These are phyloP conservation scores for Leccinum truebloodii DNA, from an alignment of 768 basidiomycete species.

Conservation along the genomic window DNA sequence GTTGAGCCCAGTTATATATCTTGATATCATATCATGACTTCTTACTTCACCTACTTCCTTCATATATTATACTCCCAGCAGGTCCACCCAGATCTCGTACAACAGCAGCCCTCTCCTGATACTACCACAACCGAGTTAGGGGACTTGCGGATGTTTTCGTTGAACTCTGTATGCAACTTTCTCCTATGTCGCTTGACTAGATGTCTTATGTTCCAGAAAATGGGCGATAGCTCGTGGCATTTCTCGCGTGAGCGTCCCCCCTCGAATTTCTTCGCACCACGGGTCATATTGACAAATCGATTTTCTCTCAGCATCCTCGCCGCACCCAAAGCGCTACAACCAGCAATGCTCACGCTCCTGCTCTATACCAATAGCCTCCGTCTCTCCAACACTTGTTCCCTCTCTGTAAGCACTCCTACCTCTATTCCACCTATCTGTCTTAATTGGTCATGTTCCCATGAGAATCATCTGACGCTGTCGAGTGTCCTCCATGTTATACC, in stretches of 20 bases:
- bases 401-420: slow-evolving; percentile 8
- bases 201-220: not conserved
- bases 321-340: slow-evolving; percentile 8
- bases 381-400: slow-evolving; percentile 9
- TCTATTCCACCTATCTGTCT: not conserved
- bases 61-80: not conserved
- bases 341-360: slow-evolving; percentile 17
- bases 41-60: not conserved
- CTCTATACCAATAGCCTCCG: slow-evolving; percentile 28
- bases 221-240: slow-evolving; percentile 12
- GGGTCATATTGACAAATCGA: not conserved
- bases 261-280: not conserved
- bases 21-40: too few species aligned
- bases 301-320: slow-evolving; percentile 10
- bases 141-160: slow-evolving; percentile 15
- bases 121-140: slow-evolving; percentile 9
- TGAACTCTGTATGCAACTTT: slow-evolving; percentile 16
- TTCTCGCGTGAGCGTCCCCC: slow-evolving; percentile 19
- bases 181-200: not conserved
- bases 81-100: not conserved
- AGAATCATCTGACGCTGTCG: slow-evolving; percentile 12
- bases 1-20: too few species aligned
- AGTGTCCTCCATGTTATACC: slow-evolving; percentile 22
- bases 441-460: not conserved
- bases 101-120: not conserved